Evolutionary conservation across 331 rosid species (phyloP), one percentile per base, ranked within the genome.

Genomic region (Erythrophleum ivorense): DNA sequence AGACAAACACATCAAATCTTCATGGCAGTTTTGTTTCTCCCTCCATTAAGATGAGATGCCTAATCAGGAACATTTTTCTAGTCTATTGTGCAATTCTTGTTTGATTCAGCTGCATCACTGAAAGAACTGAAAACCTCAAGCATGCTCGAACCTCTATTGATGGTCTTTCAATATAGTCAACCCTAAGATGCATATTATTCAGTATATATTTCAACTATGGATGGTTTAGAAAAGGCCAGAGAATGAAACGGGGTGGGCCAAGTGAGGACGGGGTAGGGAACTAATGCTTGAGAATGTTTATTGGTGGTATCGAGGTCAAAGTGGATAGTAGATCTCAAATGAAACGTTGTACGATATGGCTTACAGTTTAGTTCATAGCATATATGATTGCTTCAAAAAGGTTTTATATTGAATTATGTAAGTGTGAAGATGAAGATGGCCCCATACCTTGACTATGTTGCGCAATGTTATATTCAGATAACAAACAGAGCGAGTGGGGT

Each of bases 371-470:
- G 7, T 29, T 59, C 38, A 29, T 8, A 24, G 66, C 66, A 59
- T 29, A 59, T 59, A 29, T 24, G 10, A 16, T 63, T 63, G 4
- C 14, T 31, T 63, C 43, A 11, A 31, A 2, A 45, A 75, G 41
- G 60, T 75, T 14, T 48, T 76, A 45, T 76, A 64, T 54, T 41
- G 5, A 33, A 45, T 75, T 60, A 49, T 73, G 77, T n/a, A 71
- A 79, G 21, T 12, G 63, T 3, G 12, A 85, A 63, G 36, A 78
- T 9, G 63, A 69, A 78, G 77, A 85, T 48, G 55, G 66, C 14
- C 50, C 29, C 77, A 78, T 84, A 94, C 98, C 95, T 88, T 87
- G 82, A 92, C 69, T 60, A 94, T 63, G 76, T 92, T 94, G 86
- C 57, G 80, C 78, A 65, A 49, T 53, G 97, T 94, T 78, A 94